Conservation (phyloP, 1,284 basidiomycete genomes). For the Coniferiporia weirii region DNA sequence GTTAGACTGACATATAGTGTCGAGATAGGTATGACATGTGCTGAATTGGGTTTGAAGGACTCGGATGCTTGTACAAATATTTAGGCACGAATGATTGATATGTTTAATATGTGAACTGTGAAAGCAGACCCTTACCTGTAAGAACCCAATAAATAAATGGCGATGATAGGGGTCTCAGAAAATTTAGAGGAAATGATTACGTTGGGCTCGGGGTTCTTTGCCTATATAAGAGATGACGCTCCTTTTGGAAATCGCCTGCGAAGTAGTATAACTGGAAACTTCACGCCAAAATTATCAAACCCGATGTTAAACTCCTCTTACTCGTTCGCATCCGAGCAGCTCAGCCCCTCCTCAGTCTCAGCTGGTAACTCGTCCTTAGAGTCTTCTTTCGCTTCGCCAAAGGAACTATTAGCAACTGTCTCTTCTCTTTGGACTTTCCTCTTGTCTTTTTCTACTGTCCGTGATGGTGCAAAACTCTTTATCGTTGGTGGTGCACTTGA, state of each 20-base stretch:
- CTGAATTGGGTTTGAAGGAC: background rate
- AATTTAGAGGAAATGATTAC: too few relatives aligned
- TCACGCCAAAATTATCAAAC: too few relatives aligned
- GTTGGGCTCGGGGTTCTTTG: too few relatives aligned
- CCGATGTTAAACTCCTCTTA: too few relatives aligned
- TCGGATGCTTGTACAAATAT: background rate
- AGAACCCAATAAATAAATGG: too few relatives aligned
- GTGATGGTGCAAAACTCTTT: slow-evolving; percentile 62
- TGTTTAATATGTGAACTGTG: background rate
- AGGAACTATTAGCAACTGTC: background rate
- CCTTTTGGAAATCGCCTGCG: too few relatives aligned
- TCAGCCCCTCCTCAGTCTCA: background rate
- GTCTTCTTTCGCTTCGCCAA: background rate
- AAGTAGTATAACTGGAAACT: too few relatives aligned
- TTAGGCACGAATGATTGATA: background rate
- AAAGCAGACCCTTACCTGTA: background rate
- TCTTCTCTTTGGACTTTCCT: slow-evolving; percentile 16
- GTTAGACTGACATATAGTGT: background rate
- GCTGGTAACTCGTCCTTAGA: background rate
- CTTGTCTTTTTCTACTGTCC: slow-evolving; percentile 41
- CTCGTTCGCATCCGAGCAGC: background rate
- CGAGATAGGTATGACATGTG: background rate
- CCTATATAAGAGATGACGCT: too few relatives aligned
- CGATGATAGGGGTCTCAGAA: too few relatives aligned
- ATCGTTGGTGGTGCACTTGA: slow-evolving; percentile 59